These are phyloP conservation scores for Podila clonocystis DNA, from an alignment of 192 early-diverging fungal species.

Conservation along the genomic window DNA sequence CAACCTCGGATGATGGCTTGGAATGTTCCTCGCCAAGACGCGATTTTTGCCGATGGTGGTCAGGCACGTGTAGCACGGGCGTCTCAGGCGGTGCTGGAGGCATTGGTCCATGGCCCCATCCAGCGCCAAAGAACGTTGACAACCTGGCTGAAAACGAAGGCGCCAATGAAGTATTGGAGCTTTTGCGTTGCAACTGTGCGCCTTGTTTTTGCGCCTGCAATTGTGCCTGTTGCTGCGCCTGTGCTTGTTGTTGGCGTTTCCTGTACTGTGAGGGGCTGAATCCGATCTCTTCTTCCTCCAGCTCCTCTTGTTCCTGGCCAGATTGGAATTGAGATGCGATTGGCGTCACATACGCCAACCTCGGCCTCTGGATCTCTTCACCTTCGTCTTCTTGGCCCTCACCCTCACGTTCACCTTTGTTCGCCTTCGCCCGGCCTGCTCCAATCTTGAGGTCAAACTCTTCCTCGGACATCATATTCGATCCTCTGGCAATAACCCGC, in stretches of 20 bases:
- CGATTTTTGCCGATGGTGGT: constrained; percentile 7
- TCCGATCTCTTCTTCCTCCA: constrained; percentile 5
- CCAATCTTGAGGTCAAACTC: constrained; percentile 44
- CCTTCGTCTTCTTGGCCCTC: constrained; percentile 10
- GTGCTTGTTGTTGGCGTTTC: constrained; percentile 18
- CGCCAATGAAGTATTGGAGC: constrained; percentile 14
- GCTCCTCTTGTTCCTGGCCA: background rate
- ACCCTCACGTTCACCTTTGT: background rate
- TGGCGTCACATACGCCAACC: constrained; percentile 29
- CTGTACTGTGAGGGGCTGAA: constrained; percentile 4
- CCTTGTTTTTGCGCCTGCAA: constrained; percentile 7
- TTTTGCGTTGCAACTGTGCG: constrained; percentile 4
- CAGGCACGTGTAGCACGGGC: background rate
- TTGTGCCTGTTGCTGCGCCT: constrained; percentile 16
- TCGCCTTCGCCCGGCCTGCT: background rate
- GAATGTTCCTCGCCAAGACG: constrained; percentile 12
- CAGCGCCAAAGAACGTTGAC: constrained; percentile 28
- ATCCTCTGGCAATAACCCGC: background rate
- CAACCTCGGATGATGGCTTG: background rate
- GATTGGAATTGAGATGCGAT: constrained; percentile 35
- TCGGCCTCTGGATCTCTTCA: constrained; percentile 12
- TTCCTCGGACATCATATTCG: constrained; percentile 15
- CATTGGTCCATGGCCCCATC: constrained; percentile 41
- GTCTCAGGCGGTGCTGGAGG: constrained; percentile 18
- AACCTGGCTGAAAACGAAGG: constrained; percentile 26